phyloP scores from a whole-genome alignment of 495 filamentous ascomycete genomes.

The Xanthoparmelia taractica region DNA sequence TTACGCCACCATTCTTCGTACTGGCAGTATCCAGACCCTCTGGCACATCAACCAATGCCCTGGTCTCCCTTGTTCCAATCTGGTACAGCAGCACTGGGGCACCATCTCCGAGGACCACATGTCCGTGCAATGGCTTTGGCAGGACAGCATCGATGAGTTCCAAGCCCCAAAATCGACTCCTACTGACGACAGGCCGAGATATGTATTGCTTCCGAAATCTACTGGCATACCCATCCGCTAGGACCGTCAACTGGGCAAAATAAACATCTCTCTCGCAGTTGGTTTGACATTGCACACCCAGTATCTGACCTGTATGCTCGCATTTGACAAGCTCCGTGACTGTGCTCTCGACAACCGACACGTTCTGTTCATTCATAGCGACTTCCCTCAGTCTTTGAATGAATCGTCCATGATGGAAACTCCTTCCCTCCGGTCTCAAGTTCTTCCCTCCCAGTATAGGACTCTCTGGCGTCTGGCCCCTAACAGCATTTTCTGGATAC shows the following conservation, averaged over 20 bases:
- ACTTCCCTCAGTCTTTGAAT: slow-evolving; percentile 66
- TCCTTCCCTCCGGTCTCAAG: slow-evolving; percentile 53
- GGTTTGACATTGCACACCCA: slow-evolving; percentile 67
- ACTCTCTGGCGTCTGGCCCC: slow-evolving; percentile 16
- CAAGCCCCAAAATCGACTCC: slow-evolving; percentile 81
- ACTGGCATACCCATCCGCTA: slow-evolving; percentile 88
- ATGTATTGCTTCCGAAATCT: slow-evolving; percentile 83
- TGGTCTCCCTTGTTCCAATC: slow-evolving; percentile 90
- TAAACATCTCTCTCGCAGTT: slow-evolving; percentile 61
- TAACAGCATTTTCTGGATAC: slow-evolving; percentile 44
- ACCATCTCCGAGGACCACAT: slow-evolving; percentile 74
- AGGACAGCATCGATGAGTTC: slow-evolving; percentile 83
- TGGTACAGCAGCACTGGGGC: slow-evolving; percentile 90
- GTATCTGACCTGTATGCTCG: slow-evolving; percentile 51
- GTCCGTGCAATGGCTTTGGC: slow-evolving; percentile 65
- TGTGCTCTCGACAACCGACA: slow-evolving; percentile 67
- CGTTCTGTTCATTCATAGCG: slow-evolving; percentile 57
- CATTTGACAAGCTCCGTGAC: slow-evolving; percentile 54
- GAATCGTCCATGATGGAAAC: slow-evolving; percentile 81
- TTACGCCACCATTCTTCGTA: slow-evolving; percentile 66
- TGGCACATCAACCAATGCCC: slow-evolving; percentile 85
- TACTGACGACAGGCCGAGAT: slow-evolving; percentile 56
- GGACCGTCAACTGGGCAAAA: slow-evolving; percentile 78
- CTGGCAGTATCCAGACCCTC: slow-evolving; percentile 65
- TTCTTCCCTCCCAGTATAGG: slow-evolving; percentile 28